These are phyloP conservation scores for Lyophyllum atratum DNA, from an alignment of 768 basidiomycete genomes.

Conservation along the genomic window DNA sequence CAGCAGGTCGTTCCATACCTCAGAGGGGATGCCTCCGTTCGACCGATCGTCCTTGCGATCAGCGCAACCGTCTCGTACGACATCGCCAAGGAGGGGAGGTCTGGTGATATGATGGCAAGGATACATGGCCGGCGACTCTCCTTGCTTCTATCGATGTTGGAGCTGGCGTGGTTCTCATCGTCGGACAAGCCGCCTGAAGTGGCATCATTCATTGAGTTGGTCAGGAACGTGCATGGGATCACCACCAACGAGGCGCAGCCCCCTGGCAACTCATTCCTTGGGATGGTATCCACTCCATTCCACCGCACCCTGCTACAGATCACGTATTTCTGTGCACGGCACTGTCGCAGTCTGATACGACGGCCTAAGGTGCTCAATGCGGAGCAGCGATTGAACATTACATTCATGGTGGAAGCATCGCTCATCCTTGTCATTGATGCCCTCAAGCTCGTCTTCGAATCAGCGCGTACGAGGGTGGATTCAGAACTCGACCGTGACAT, in stretches of 20 bases:
- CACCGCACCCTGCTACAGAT: constrained; percentile 82
- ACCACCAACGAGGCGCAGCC: constrained; percentile 75
- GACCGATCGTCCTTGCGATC: constrained; percentile 56
- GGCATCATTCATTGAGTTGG: constrained; percentile 60
- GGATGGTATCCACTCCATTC: constrained; percentile 64
- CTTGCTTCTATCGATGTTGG: constrained; percentile 75
- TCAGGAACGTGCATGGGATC: constrained; percentile 62
- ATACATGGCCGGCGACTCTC: constrained; percentile 78
- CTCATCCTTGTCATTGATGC: constrained; percentile 71
- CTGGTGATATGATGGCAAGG: constrained; percentile 82
- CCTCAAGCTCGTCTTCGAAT: constrained; percentile 62
- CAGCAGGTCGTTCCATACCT: constrained; percentile 65
- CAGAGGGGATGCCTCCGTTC: constrained; percentile 56
- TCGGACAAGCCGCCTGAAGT: constrained; percentile 56
- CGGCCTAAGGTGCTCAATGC: constrained; percentile 55
- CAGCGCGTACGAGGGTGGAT: constrained; percentile 58
- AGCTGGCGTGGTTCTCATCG: constrained; percentile 75
- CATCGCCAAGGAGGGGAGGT: constrained; percentile 67
- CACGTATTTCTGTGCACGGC: constrained; percentile 73
- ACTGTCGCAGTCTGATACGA: constrained; percentile 52
- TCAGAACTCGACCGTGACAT: constrained; percentile 78
- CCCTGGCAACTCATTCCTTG: constrained; percentile 72
- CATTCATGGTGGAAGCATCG: constrained; percentile 60
- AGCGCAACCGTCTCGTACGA: constrained; percentile 66
- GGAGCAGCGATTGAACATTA: constrained; percentile 61